phyloP scores from a whole-genome alignment of 306 rosid species.

The Betula pendula region DNA sequence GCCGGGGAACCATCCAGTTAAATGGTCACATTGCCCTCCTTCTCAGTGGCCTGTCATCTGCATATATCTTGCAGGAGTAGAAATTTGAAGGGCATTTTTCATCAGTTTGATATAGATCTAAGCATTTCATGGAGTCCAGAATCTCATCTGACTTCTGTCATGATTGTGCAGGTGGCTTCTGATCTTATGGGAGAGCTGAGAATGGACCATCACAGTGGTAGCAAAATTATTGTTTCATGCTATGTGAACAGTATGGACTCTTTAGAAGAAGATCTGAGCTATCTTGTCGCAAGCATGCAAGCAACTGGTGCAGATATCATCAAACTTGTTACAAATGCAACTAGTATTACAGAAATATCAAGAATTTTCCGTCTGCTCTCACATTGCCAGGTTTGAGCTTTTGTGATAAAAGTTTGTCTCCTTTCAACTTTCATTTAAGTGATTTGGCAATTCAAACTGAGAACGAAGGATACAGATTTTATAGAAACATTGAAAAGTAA shows the following conservation, averaged over 20 bases:
- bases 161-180: slow-evolving; percentile 37
- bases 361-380: slow-evolving; percentile 40
- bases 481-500: background rate
- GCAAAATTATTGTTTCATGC: slow-evolving; percentile 44
- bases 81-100: background rate
- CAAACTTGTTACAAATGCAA: slow-evolving; percentile 40
- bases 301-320: slow-evolving; percentile 42
- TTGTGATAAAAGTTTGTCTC: background rate
- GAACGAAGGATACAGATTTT: background rate
- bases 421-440: background rate
- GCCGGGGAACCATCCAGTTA: background rate
- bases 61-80: background rate
- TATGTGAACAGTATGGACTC: slow-evolving; percentile 42
- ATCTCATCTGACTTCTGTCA: background rate
- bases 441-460: background rate
- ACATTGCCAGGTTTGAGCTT: slow-evolving; percentile 32
- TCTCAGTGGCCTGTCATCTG: background rate
- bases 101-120: background rate
- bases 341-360: slow-evolving; percentile 39
- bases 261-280: slow-evolving; percentile 33
- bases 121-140: background rate
- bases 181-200: slow-evolving; percentile 21
- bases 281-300: slow-evolving; percentile 31
- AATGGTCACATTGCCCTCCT: background rate
- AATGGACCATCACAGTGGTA: slow-evolving; percentile 10